Evolutionary conservation across 257 asterid species (phyloP).

Genomic region (Eucommia ulmoides): DNA sequence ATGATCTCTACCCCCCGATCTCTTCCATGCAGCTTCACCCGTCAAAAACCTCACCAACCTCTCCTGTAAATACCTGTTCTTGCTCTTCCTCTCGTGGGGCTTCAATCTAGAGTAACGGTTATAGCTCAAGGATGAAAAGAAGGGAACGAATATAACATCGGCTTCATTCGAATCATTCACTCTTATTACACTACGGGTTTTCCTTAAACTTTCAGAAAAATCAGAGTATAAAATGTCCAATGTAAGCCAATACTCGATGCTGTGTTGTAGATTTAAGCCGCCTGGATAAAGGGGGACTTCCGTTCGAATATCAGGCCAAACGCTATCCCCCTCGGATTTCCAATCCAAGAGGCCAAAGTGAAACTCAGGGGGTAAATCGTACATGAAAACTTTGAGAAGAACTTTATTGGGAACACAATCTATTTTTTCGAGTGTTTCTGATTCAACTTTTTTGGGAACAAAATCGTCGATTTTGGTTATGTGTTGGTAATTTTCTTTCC

Average conservation of each 20-base stretch:
- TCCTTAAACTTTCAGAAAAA: constrained; percentile 14
- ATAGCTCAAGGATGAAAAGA: constrained; percentile 72
- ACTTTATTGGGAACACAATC: constrained; percentile 27
- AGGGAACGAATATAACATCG: constrained; percentile 83
- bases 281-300: constrained; percentile 74
- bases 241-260: constrained; percentile 89
- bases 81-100: constrained; percentile 32
- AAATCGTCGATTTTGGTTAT: neutral
- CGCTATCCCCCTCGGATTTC: constrained; percentile 34
- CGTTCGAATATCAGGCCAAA: constrained; percentile 68
- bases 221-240: constrained; percentile 73
- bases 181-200: constrained; percentile 47
- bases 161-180: constrained; percentile 76
- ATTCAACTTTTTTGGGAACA: neutral
- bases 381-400: constrained; percentile 71
- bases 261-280: constrained; percentile 87
- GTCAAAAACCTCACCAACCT: constrained; percentile 56
- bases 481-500: constrained; percentile 11
- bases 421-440: constrained; percentile 7
- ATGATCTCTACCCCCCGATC: constrained; percentile 70
- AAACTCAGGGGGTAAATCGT: constrained; percentile 75
- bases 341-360: constrained; percentile 65
- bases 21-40: constrained; percentile 68
- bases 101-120: constrained; percentile 54
- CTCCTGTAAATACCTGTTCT: constrained; percentile 45